Percentiles rank a stretch among this genome's conserved stretches.
Conservation (phyloP, 495 filamentous ascomycete genomes). For the Chaetomium tenue region DNA sequence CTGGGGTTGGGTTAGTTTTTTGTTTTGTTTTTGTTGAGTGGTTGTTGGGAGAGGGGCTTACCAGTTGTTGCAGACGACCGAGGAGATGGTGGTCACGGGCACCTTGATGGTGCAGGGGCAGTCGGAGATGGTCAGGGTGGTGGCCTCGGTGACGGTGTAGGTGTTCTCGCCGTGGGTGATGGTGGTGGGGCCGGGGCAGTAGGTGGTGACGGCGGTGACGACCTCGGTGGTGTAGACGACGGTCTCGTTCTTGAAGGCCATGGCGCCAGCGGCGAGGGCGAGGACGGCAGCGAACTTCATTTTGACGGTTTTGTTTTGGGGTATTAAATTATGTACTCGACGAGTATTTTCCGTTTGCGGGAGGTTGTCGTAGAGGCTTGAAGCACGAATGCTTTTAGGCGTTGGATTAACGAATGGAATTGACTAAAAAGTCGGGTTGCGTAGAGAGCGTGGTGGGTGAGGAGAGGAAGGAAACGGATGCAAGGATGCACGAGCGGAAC, state of each 20-base stretch:
- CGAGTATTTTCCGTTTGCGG: slow-evolving; percentile 32
- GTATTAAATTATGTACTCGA: slow-evolving; percentile 46
- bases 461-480: slow-evolving; percentile 35
- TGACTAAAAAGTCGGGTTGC: slow-evolving; percentile 58
- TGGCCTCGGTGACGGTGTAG: slow-evolving; percentile 77
- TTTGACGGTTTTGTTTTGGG: slow-evolving; percentile 58
- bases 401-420: slow-evolving; percentile 54
- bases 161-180: slow-evolving; percentile 67
- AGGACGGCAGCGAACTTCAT: slow-evolving; percentile 77
- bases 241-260: slow-evolving; percentile 43
- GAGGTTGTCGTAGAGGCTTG: slow-evolving; percentile 11
- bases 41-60: slow-evolving; percentile 30
- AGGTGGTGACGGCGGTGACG: slow-evolving; percentile 78
- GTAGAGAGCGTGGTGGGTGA: slow-evolving; percentile 51
- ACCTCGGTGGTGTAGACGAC: slow-evolving; percentile 69
- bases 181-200: slow-evolving; percentile 74
- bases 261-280: slow-evolving; percentile 62
- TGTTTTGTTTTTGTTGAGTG: neutral
- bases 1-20: slow-evolving; percentile 7
- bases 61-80: slow-evolving; percentile 66
- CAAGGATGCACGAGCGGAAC: slow-evolving; percentile 30
- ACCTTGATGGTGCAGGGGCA: slow-evolving; percentile 76
- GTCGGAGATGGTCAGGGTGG: slow-evolving; percentile 76
- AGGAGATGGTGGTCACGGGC: slow-evolving; percentile 61
- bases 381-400: slow-evolving; percentile 14